Base-by-base conservation (phyloP, 2,329 filamentous ascomycete species). In the Tolypocladium album region DNA sequence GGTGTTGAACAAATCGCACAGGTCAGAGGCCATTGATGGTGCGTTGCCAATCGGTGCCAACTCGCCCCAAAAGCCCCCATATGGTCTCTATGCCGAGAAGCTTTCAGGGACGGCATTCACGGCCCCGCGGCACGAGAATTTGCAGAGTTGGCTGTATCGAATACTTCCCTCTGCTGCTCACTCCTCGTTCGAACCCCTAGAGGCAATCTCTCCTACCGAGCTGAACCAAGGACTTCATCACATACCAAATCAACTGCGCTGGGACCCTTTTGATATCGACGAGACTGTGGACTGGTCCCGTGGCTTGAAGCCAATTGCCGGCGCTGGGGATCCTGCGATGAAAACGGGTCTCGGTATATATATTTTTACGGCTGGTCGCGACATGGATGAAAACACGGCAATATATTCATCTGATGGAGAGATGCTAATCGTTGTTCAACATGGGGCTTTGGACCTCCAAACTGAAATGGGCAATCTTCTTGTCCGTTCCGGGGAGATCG, bases 401-500 rank as follows among this genome's bases (percentile, higher is more conserved):
- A 94, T 92, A 71, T 95, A 93, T 78, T 92, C 88, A 3, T 88
- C 90, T 0, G 89, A 93, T 69, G 89, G 89, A 12, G 89, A 93
- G 70, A 82, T 90, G 66, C 74, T 92, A 59, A 86, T 93, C 63
- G 88, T 93, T 15, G 80, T 88, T 1, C 89, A 93, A 70, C 83
- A 89, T 63, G 89, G 89, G 2, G 79, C 80, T 17, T 75, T 93
- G 43, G 88, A 92, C 67, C 87, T 93, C 63, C 83, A 87, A 67
- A 93, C 89, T 1, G 89, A 93, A 72, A 78, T 92, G 56, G 89
- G 89, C 50, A 83, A 81, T 68, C 76, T 93, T 6, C 80, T 90
- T 50, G 85, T 92, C 20, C 82, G 89, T 58, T 88, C 88, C 1
- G 87, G 88, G 71, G 89, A 93, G 72, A 90, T 93, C 55, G 84